These are phyloP conservation scores for Scenedesmus sp. DNA, from an alignment of 163 green algal genomes.

Conservation along the genomic window DNA sequence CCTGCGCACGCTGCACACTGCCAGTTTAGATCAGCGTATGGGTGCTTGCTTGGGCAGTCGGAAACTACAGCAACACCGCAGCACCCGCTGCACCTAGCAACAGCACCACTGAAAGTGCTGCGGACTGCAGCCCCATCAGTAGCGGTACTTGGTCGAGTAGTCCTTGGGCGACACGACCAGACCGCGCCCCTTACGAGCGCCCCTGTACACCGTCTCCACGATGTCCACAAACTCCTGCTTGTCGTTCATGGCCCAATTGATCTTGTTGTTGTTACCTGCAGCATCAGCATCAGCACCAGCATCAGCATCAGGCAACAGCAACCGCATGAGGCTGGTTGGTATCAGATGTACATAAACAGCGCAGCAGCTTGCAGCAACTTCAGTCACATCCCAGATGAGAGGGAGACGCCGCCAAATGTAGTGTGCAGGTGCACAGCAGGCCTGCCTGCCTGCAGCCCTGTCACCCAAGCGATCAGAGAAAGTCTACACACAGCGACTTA, in stretches of 20 bases:
- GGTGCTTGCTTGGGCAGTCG: no score
- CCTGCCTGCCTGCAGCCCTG: no score
- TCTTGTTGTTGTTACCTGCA: conserved; percentile 99
- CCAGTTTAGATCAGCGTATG: no score
- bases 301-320: background rate
- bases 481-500: no score
- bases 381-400: background rate
- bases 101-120: no score
- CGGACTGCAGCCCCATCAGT: conserved; percentile 56
- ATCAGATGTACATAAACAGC: background rate
- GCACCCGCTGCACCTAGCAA: no score
- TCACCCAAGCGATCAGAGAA: no score
- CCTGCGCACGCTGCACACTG: no score
- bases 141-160: conserved; percentile 92
- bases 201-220: conserved; percentile 96
- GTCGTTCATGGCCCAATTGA: conserved; percentile 99
- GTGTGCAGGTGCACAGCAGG: no score
- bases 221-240: conserved; percentile 99
- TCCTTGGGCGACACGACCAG: conserved; percentile 99
- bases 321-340: background rate
- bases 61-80: no score
- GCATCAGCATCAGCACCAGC: background rate
- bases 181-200: conserved; percentile 93
- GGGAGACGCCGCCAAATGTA: no score
- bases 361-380: background rate